Evolutionary conservation across 73 alveolate species (phyloP).

Genomic region (Paramecium tetraurelia): DNA sequence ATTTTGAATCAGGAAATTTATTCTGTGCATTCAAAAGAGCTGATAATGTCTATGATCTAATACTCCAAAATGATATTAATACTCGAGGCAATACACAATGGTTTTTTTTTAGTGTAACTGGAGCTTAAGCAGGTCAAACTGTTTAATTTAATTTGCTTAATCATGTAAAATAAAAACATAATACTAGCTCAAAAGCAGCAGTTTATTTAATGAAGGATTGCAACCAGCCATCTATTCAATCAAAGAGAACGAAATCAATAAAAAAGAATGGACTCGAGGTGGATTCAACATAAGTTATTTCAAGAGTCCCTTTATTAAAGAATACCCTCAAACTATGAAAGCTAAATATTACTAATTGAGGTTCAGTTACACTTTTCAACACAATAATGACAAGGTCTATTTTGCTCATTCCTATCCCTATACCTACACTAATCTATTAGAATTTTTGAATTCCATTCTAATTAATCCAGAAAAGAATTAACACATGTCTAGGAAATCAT

Average conservation of each 20-base stretch:
- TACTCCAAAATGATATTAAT: conserved; percentile 70
- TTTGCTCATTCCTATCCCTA: conserved; percentile 97
- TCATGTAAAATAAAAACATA: neutral
- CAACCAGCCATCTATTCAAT: conserved; percentile 51
- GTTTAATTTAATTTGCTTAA: conserved; percentile 50
- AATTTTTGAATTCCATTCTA: conserved; percentile 31
- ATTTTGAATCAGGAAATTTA: conserved; percentile 74
- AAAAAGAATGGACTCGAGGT: conserved; percentile 57
- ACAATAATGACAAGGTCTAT: conserved; percentile 77
- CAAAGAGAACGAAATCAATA: conserved; percentile 42
- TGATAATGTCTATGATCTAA: conserved; percentile 66
- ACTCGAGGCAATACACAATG: conserved; percentile 77
- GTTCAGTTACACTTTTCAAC: conserved; percentile 62
- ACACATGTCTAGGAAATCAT: conserved; percentile 62
- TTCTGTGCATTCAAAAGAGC: conserved; percentile 64
- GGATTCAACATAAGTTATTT: conserved; percentile 54
- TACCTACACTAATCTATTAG: conserved; percentile 84
- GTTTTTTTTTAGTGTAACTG: conserved; percentile 63
- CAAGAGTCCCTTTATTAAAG: conserved; percentile 36
- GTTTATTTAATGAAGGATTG: conserved; percentile 63
- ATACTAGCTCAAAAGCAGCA: conserved; percentile 29
- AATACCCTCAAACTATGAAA: neutral
- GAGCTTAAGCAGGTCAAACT: conserved; percentile 62
- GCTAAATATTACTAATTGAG: conserved; percentile 69
- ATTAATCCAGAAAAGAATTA: conserved; percentile 25